phyloP scores from a whole-genome alignment of 257 asterid species.

The Penstemon davidsonii region DNA sequence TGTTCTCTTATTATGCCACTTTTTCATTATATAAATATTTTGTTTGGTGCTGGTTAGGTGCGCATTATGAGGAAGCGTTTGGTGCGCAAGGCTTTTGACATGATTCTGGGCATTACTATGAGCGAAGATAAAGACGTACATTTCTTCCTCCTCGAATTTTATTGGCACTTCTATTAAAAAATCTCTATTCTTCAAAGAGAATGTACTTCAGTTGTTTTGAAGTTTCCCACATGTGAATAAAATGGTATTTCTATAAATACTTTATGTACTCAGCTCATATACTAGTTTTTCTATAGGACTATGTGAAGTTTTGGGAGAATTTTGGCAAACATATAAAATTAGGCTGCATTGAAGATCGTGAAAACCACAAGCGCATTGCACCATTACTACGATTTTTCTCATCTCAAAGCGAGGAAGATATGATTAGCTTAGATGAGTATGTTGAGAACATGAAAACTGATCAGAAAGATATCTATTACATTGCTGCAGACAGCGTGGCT shows the following conservation, averaged over 20 bases:
- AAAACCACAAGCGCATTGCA: slow-evolving; percentile 95
- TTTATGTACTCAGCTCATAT: slow-evolving; percentile 20
- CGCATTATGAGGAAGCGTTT: slow-evolving; percentile 94
- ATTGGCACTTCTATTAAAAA: neutral
- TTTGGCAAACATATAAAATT: slow-evolving; percentile 85
- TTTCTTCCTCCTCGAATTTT: slow-evolving; percentile 15
- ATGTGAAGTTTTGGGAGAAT: slow-evolving; percentile 83
- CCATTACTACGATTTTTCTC: slow-evolving; percentile 87
- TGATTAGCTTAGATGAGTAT: slow-evolving; percentile 94
- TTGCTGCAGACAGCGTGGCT: slow-evolving; percentile 85
- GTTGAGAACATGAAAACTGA: slow-evolving; percentile 90
- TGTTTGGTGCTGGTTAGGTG: slow-evolving; percentile 47
- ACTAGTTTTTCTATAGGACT: slow-evolving; percentile 57
- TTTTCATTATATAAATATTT: slow-evolving; percentile 19
- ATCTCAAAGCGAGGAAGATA: slow-evolving; percentile 81
- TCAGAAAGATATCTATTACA: slow-evolving; percentile 83
- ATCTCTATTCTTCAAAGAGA: slow-evolving; percentile 6
- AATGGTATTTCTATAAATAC: neutral
- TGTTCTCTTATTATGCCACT: neutral
- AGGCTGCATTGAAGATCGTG: slow-evolving; percentile 97
- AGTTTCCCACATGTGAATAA: slow-evolving; percentile 6
- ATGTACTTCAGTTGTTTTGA: slow-evolving; percentile 15
- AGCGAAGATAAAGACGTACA: slow-evolving; percentile 82
- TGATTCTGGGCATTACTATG: slow-evolving; percentile 90
- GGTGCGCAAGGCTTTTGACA: slow-evolving; percentile 99